Conservation (phyloP, 805 yeast genomes). For the Nakazawaea molendinolei region DNA sequence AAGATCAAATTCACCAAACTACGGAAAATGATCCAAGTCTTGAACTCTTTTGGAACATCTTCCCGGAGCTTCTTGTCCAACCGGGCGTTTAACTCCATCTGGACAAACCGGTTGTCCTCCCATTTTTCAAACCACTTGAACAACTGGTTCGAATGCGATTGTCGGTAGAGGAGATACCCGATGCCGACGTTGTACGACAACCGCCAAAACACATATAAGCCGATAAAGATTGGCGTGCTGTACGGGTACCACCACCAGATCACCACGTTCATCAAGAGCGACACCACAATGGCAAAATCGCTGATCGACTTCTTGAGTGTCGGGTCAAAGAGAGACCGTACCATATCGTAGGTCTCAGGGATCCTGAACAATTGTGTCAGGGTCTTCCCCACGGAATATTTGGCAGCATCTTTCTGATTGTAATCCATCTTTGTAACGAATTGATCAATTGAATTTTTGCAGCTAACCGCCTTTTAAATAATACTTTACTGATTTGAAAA, state of each 20-base stretch:
- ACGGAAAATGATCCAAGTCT: constrained; percentile 76
- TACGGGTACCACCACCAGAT: constrained; percentile 24
- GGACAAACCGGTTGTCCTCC: constrained; percentile 32
- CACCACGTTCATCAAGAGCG: constrained; percentile 29
- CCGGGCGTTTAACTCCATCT: constrained; percentile 39
- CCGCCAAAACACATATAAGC: constrained; percentile 68
- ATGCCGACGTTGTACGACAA: constrained; percentile 73
- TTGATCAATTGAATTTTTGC: too few species aligned
- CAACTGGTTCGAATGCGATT: constrained; percentile 52
- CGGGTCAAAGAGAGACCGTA: constrained; percentile 74
- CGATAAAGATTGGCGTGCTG: constrained; percentile 35
- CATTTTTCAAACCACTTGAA: constrained; percentile 30
- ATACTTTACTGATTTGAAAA: too few species aligned
- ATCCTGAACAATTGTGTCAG: constrained; percentile 35
- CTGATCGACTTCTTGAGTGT: constrained; percentile 58
- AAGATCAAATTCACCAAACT: constrained; percentile 74
- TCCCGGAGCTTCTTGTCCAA: constrained; percentile 29
- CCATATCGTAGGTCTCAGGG: constrained; percentile 78
- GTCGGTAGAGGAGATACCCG: constrained; percentile 60
- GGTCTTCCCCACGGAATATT: constrained; percentile 33
- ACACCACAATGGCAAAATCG: constrained; percentile 51
- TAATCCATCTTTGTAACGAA: constrained; percentile 10
- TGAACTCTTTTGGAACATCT: constrained; percentile 60
- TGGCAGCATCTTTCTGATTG: constrained; percentile 14
- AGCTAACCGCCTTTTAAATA: too few species aligned